Evolutionary conservation across 352 stramenopile species (phyloP).

Genomic region (Pythium sukuiense): DNA sequence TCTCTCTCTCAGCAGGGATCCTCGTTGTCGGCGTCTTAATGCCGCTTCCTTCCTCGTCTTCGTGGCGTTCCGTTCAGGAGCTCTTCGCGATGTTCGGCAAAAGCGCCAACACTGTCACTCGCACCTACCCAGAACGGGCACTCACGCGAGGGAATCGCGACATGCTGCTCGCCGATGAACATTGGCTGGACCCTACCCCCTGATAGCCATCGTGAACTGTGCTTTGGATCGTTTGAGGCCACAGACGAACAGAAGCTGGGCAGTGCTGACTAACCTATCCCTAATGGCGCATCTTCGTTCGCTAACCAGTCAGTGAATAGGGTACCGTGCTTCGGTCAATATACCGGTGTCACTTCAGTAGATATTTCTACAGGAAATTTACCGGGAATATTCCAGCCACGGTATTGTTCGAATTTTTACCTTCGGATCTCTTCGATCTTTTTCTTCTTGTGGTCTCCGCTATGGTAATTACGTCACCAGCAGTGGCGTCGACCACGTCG

Average conservation of each 20-base stretch:
- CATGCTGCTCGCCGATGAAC: constrained; percentile 1
- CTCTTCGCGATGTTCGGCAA: constrained; percentile 3
- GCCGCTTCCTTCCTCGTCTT: neutral
- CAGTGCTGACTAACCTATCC: neutral
- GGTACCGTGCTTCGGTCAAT: neutral
- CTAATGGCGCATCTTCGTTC: neutral
- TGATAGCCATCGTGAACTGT: constrained; percentile 12
- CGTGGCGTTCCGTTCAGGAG: constrained; percentile 2
- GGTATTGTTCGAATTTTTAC: constrained; percentile 2
- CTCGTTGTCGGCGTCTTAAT: too few species aligned
- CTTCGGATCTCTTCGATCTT: constrained; percentile 22
- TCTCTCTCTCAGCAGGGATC: too few species aligned
- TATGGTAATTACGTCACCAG: constrained; percentile 24
- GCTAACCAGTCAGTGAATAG: neutral
- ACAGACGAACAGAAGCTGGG: constrained; percentile 10
- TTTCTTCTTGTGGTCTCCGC: constrained; percentile 9
- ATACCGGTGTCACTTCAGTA: neutral
- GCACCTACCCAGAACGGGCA: neutral
- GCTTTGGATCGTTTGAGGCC: constrained; percentile 2
- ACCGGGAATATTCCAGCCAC: neutral
- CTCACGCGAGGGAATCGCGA: constrained; percentile 8
- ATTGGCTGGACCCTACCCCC: neutral
- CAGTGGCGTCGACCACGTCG: constrained; percentile 21
- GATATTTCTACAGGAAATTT: neutral
- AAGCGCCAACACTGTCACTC: neutral